phyloP scores from a whole-genome alignment of 495 filamentous ascomycete species.

The Xylaria nigripes region DNA sequence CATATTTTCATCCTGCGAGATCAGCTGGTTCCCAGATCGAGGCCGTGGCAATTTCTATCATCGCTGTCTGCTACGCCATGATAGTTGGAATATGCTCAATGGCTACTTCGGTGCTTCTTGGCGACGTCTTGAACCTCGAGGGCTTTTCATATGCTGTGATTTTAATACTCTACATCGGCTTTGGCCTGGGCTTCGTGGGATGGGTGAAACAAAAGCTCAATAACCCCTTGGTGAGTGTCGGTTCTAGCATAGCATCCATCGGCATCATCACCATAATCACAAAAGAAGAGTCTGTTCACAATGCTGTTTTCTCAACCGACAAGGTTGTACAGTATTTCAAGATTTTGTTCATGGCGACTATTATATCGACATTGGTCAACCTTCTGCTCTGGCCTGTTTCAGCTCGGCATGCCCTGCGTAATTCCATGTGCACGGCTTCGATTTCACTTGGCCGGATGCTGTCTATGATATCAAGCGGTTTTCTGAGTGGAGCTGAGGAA shows the following conservation, averaged over 20 bases:
- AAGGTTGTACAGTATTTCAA: conserved; percentile 85
- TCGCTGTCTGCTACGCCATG: conserved; percentile 76
- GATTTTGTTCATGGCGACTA: conserved; percentile 82
- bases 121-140: conserved; percentile 52
- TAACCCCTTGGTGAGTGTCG: conserved; percentile 83
- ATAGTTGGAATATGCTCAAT: conserved; percentile 79
- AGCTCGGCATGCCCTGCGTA: conserved; percentile 64
- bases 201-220: conserved; percentile 86
- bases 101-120: conserved; percentile 72
- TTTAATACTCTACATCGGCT: conserved; percentile 79
- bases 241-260: conserved; percentile 81
- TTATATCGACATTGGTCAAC: conserved; percentile 65
- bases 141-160: conserved; percentile 72
- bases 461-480: conserved; percentile 72
- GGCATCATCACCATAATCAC: conserved; percentile 88
- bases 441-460: conserved; percentile 74
- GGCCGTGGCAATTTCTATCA: conserved; percentile 71
- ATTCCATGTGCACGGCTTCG: conserved; percentile 67
- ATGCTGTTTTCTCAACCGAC: conserved; percentile 64
- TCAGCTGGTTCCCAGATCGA: conserved; percentile 86
- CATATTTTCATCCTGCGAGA: conserved; percentile 95
- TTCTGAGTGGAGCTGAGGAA: conserved; percentile 75
- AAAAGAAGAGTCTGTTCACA: conserved; percentile 82
- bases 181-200: conserved; percentile 80
- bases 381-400: conserved; percentile 73